A percentile compares a stretch with the other conserved stretches of the same genome.
phyloP scores from a whole-genome alignment of 768 basidiomycete genomes.

The Suillus americanus region DNA sequence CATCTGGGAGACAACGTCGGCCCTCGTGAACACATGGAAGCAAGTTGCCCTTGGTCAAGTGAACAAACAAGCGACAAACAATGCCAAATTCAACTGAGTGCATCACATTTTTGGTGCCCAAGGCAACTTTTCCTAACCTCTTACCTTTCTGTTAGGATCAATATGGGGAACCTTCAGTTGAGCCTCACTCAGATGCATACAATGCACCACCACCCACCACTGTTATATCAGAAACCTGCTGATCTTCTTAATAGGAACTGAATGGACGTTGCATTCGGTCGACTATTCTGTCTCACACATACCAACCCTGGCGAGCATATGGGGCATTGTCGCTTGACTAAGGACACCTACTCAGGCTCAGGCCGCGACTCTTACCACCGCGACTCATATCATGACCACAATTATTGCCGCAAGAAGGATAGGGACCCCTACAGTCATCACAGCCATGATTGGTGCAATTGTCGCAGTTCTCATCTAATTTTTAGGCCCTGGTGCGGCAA shows the following conservation, averaged over 20 bases:
- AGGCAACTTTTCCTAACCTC: constrained; percentile 4
- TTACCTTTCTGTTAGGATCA: constrained; percentile 32
- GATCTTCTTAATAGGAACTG: constrained; percentile 58
- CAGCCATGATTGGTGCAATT: constrained; percentile 74
- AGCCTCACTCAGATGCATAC: constrained; percentile 84
- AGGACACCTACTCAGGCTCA: constrained; percentile 42
- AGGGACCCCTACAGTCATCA: constrained; percentile 70
- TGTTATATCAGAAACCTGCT: constrained; percentile 37
- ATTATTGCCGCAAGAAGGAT: constrained; percentile 47
- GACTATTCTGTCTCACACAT: constrained; percentile 96
- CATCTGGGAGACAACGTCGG: too few species aligned
- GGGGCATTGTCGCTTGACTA: constrained; percentile 73
- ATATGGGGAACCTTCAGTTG: constrained; percentile 72
- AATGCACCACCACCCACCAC: constrained; percentile 55
- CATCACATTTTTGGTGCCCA: constrained; percentile 29
- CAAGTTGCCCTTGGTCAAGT: too few species aligned
- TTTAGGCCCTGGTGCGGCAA: constrained; percentile 35
- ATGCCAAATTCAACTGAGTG: constrained; percentile 64
- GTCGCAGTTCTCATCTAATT: constrained; percentile 71
- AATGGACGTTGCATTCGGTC: constrained; percentile 94
- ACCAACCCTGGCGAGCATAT: constrained; percentile 98
- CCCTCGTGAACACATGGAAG: too few species aligned
- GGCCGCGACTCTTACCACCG: constrained; percentile 46
- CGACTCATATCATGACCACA: constrained; percentile 43
- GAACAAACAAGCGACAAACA: constrained; percentile 35